Evolutionary conservation across 176 grass and related monocot species (phyloP).

Genomic region (Alopecurus myosuroides): DNA sequence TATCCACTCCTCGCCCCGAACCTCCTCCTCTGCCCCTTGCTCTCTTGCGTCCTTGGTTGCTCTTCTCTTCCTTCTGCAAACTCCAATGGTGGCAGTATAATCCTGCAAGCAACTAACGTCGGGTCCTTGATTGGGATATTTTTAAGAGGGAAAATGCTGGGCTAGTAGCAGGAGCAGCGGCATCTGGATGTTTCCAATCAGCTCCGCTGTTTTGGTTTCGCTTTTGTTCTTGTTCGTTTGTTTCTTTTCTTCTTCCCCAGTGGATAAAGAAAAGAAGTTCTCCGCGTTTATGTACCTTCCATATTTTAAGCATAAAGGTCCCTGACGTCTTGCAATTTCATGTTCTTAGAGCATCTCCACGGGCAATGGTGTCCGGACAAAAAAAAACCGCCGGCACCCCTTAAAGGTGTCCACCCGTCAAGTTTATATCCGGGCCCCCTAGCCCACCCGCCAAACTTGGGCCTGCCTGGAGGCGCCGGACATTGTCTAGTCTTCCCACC

Average conservation of each 20-base stretch:
- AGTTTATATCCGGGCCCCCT: no score
- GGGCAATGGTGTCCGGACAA: no score
- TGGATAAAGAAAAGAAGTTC: conserved; percentile 2
- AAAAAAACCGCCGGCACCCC: no score
- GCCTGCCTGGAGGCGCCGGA: no score
- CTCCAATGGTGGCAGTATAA: conserved; percentile 37
- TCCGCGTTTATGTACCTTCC: neutral
- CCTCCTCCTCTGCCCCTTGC: neutral
- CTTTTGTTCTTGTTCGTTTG: conserved; percentile 4
- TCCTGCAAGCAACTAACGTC: neutral
- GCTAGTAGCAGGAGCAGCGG: neutral
- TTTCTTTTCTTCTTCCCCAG: neutral
- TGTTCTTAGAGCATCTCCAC: no score
- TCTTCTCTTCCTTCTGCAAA: neutral
- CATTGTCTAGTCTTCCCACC: no score
- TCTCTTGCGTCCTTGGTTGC: conserved; percentile 8
- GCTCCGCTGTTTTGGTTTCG: conserved; percentile 29
- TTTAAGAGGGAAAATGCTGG: neutral
- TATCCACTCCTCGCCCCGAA: neutral
- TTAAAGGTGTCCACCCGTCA: no score
- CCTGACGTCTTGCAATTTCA: neutral
- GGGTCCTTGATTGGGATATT: neutral
- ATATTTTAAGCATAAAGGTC: neutral
- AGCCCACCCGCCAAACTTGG: no score
- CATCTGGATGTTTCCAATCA: conserved; percentile 36